These are phyloP conservation scores for Venustampulla echinocandica DNA, from an alignment of 495 filamentous ascomycete genomes.

Conservation along the genomic window DNA sequence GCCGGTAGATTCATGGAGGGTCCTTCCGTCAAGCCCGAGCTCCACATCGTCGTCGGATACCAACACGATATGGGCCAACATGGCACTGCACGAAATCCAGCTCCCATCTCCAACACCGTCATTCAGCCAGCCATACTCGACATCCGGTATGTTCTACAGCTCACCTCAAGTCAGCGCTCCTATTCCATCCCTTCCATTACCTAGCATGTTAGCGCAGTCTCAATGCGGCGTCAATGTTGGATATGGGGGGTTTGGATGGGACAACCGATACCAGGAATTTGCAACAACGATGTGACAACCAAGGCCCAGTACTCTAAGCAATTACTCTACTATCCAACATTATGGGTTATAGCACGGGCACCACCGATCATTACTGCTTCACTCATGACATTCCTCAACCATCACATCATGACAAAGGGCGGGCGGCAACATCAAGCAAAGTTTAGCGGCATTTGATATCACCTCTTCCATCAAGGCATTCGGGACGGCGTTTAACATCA, in stretches of 20 bases:
- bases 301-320: constrained; percentile 26
- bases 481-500: constrained; percentile 22
- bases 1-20: constrained; percentile 86
- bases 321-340: constrained; percentile 17
- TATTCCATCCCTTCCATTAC: constrained; percentile 72
- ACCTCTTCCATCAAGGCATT: constrained; percentile 10
- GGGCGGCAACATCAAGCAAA: constrained; percentile 11
- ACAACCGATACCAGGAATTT: constrained; percentile 54
- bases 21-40: constrained; percentile 80
- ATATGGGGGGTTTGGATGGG: constrained; percentile 71
- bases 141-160: constrained; percentile 55
- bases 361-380: constrained; percentile 20
- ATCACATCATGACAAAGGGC: constrained; percentile 4
- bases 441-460: constrained; percentile 26
- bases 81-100: constrained; percentile 60
- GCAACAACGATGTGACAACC: constrained; percentile 57
- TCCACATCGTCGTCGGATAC: constrained; percentile 64
- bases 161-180: constrained; percentile 54
- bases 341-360: constrained; percentile 21
- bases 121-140: constrained; percentile 70
- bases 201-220: constrained; percentile 75
- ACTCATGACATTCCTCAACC: constrained; percentile 1
- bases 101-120: constrained; percentile 63
- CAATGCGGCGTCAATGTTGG: constrained; percentile 74
- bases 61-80: constrained; percentile 70